Percentiles rank a stretch among this genome's conserved stretches.
These are phyloP conservation scores for Pelargonium australe DNA, from an alignment of 441 rosid species.

Conservation along the genomic window DNA sequence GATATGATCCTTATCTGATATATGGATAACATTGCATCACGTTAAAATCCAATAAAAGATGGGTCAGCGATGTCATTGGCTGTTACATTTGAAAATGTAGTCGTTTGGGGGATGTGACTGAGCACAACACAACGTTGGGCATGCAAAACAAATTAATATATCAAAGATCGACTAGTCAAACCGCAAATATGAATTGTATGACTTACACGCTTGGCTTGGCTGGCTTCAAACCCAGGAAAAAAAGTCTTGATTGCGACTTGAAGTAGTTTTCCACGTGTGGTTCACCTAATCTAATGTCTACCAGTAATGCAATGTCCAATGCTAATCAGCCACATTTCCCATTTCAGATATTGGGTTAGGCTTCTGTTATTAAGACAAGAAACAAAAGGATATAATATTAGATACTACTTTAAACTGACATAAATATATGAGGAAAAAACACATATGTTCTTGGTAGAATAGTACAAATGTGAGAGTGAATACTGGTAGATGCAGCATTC, in stretches of 20 bases:
- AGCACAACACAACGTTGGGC: constrained; percentile 15
- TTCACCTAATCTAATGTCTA: constrained; percentile 50
- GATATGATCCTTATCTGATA: constrained; percentile 21
- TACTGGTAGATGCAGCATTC: constrained; percentile 7
- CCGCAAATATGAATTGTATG: background rate
- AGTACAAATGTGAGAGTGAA: background rate
- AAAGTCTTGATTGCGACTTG: constrained; percentile 37
- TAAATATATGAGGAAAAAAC: background rate
- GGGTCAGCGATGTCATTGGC: constrained; percentile 22
- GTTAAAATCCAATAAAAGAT: background rate
- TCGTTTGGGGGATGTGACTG: constrained; percentile 31
- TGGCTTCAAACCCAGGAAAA: background rate
- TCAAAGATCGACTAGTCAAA: constrained; percentile 40
- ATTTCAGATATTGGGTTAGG: constrained; percentile 31
- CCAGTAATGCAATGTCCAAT: constrained; percentile 36
- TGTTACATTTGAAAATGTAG: constrained; percentile 27
- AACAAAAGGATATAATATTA: background rate
- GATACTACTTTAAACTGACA: background rate
- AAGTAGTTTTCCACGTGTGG: constrained; percentile 74
- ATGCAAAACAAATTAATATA: constrained; percentile 11
- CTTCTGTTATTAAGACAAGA: constrained; percentile 13
- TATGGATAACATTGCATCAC: background rate
- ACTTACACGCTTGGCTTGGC: constrained; percentile 6
- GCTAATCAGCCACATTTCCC: constrained; percentile 35
- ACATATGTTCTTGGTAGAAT: background rate